These are phyloP conservation scores for Didymellaceae sp. DNA, from an alignment of 2,329 filamentous ascomycete genomes.

Conservation along the genomic window DNA sequence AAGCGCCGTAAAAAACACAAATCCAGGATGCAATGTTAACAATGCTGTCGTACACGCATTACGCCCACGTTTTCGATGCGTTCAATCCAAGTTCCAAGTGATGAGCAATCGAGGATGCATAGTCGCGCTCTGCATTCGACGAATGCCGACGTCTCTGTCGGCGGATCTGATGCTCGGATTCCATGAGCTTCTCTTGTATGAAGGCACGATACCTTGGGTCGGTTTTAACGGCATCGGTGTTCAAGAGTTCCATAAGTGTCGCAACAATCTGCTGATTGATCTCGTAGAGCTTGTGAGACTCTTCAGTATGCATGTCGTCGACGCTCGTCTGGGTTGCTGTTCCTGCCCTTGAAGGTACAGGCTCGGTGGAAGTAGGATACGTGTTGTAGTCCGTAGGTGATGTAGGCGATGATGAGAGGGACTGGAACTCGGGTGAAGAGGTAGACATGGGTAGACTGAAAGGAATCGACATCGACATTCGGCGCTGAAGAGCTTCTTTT, in stretches of 20 bases:
- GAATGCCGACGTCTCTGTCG: slow-evolving; percentile 50
- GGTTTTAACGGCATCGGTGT: slow-evolving; percentile 57
- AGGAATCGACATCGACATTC: slow-evolving; percentile 47
- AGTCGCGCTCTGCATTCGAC: slow-evolving; percentile 43
- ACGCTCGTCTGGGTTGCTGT: slow-evolving; percentile 30
- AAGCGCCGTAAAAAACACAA: not conserved
- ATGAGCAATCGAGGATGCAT: slow-evolving; percentile 46
- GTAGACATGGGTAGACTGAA: slow-evolving; percentile 40
- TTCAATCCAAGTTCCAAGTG: slow-evolving; percentile 40
- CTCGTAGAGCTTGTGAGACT: slow-evolving; percentile 56
- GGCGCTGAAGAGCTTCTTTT: slow-evolving; percentile 49
- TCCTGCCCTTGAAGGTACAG: slow-evolving; percentile 26
- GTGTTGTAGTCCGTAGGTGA: slow-evolving; percentile 32
- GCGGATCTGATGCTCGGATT: slow-evolving; percentile 59
- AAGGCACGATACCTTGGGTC: slow-evolving; percentile 56
- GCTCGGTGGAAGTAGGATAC: slow-evolving; percentile 34
- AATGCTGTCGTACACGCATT: not conserved
- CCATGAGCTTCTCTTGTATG: slow-evolving; percentile 61
- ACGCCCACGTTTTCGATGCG: slow-evolving; percentile 40
- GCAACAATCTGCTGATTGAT: slow-evolving; percentile 62
- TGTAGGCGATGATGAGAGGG: slow-evolving; percentile 43
- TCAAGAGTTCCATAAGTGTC: slow-evolving; percentile 61
- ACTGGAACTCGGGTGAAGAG: slow-evolving; percentile 46
- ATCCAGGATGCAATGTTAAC: not conserved
- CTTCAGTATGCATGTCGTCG: slow-evolving; percentile 44